A percentile compares a stretch with the other conserved stretches of the same genome.
Conservation (phyloP, 1,139 yeast species). For the Citeromyces hawaiiensis region DNA sequence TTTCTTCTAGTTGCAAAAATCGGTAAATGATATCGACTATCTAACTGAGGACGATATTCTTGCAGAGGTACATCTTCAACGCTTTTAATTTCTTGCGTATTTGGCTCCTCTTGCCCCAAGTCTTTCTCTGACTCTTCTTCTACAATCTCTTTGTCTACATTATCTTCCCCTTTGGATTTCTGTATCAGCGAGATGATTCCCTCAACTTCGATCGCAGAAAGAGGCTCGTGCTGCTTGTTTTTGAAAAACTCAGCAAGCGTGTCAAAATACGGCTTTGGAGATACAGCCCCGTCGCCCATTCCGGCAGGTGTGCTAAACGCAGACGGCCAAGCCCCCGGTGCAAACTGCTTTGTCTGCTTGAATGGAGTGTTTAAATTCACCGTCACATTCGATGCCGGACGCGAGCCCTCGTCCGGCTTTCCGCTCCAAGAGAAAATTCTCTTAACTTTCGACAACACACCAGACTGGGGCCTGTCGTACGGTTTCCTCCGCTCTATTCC, state of each 20-base stretch:
- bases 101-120: neutral
- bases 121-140: constrained; percentile 4
- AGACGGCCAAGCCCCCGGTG: neutral
- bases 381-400: neutral
- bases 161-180: constrained; percentile 14
- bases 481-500: neutral
- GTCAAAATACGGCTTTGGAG: constrained; percentile 1
- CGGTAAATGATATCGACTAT: constrained; percentile 10
- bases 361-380: neutral
- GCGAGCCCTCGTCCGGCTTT: neutral
- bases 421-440: neutral
- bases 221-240: constrained; percentile 61
- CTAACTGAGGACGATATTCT: constrained; percentile 16
- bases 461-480: neutral
- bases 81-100: constrained; percentile 4
- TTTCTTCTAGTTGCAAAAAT: constrained; percentile 24
- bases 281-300: neutral
- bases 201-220: constrained; percentile 68
- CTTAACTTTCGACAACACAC: neutral
- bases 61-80: constrained; percentile 12
- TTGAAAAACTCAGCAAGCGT: constrained; percentile 56
- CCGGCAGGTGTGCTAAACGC: neutral
- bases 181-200: constrained; percentile 61
- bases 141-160: constrained; percentile 5
- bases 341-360: neutral